Evolutionary conservation across 176 grass and related monocot genomes (phyloP).

Genomic region (Dactylis glomerata): DNA sequence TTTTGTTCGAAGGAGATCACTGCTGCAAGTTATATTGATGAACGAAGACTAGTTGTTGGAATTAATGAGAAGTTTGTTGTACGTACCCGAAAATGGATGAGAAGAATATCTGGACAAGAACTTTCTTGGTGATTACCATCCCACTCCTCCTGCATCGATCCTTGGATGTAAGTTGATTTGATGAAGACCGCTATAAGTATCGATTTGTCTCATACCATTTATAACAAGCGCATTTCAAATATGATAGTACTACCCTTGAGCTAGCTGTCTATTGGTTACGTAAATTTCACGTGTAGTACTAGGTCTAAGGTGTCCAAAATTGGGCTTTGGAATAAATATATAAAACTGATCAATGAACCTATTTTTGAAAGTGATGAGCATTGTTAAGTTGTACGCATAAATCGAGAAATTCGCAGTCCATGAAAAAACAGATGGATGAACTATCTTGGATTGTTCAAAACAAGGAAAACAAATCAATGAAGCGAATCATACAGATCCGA

Average conservation of each 20-base stretch:
- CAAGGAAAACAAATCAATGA: not conserved
- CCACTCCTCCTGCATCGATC: constrained; percentile 45
- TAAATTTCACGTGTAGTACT: not conserved
- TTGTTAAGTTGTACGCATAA: constrained; percentile 1
- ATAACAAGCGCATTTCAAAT: not conserved
- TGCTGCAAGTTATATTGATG: not conserved
- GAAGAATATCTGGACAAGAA: constrained; percentile 64
- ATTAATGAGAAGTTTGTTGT: not conserved
- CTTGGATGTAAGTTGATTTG: not conserved
- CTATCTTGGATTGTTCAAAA: not conserved
- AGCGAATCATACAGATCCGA: not conserved
- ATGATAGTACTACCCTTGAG: not conserved
- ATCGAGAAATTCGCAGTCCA: constrained; percentile 1
- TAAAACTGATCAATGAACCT: not conserved
- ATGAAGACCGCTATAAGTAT: not conserved
- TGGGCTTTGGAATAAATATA: not conserved
- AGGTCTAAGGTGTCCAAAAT: not conserved
- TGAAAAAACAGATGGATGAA: not conserved
- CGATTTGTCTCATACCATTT: not conserved
- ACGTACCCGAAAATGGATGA: constrained; percentile 82
- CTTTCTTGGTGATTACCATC: constrained; percentile 48
- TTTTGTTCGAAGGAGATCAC: not conserved
- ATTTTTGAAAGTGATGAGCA: not conserved
- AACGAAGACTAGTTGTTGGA: not conserved
- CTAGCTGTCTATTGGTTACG: not conserved